Base-by-base conservation (phyloP, 352 stramenopile genomes). In the Phytophthora nicotianae region DNA sequence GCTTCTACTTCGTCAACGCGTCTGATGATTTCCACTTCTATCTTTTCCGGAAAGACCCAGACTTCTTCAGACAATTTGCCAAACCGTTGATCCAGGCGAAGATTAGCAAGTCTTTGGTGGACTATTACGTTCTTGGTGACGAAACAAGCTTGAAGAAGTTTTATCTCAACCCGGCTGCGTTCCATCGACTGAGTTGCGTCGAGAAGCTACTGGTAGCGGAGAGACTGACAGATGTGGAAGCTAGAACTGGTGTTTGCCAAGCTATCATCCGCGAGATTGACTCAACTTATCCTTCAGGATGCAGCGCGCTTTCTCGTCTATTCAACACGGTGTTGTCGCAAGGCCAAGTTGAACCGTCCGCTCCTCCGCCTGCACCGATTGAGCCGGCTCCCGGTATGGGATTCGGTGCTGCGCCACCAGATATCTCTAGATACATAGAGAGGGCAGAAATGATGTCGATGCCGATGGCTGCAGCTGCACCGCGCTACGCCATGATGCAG, bases 21-120 rank as follows among this genome's bases (percentile, higher is more conserved):
- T 82, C 64, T 40, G 70, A 83, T 49, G 77, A 88, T 59, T 33
- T 89, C 7, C 61, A 89, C 54, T 70, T 88, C n/a, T 89, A 81
- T 43, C 46, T 89, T 9, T 83, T 62, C 62, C 69, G 70, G 32
- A 83, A 79, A 60, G 80, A 89, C 55, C 65, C 42, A 35, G 24
- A 35, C 3, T 89, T 83, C 38, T 89, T 89, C 52, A 53, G 71
- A 11, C 19, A 67, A 21, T 64, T 64, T 26, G 70, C 68, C 4
- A 51, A 58, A 41, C 75, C 80, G 19, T 59, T 81, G 38, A 40
- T 89, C 17, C 27, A 51, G 14, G 65, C 56, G 13, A 89, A 89
- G 42, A 54, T 84, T 19, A 59, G 46, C 43, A 88, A 85, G 50
- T 70, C 74, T n/a, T 66, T 89, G 11, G 51, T 89, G 29, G 80